Conservation (phyloP, 2,329 filamentous ascomycete species). For the Leptographium wingfieldii region DNA sequence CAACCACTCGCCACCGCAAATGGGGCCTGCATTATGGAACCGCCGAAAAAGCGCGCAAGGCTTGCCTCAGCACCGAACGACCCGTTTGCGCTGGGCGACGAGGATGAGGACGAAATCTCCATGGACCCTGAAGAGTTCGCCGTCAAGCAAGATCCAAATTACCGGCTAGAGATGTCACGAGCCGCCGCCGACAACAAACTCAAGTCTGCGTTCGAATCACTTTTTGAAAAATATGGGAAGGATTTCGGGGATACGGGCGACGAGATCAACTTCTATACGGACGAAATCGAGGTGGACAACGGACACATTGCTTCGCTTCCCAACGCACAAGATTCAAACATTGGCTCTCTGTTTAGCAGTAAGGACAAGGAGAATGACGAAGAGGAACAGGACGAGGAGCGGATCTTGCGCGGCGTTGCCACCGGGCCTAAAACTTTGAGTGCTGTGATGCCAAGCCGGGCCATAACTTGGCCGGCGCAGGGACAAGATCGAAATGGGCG, state of each 20-base stretch:
- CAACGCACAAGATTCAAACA: slow-evolving; percentile 17
- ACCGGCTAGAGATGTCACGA: slow-evolving; percentile 48
- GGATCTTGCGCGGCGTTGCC: slow-evolving; percentile 12
- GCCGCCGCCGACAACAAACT: slow-evolving; percentile 57
- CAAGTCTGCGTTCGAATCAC: slow-evolving; percentile 74
- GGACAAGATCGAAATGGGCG: background rate
- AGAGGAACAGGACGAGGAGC: slow-evolving; percentile 16
- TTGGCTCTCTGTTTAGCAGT: slow-evolving; percentile 2
- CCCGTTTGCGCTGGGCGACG: slow-evolving; percentile 20
- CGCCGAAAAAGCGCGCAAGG: slow-evolving; percentile 9
- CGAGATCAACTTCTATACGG: slow-evolving; percentile 75
- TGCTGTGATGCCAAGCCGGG: background rate
- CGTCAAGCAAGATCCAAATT: slow-evolving; percentile 36
- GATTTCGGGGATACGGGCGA: slow-evolving; percentile 78
- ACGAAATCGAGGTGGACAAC: slow-evolving; percentile 78
- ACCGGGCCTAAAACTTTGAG: background rate
- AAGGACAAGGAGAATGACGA: slow-evolving; percentile 16
- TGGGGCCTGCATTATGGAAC: slow-evolving; percentile 8
- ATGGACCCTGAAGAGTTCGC: slow-evolving; percentile 34
- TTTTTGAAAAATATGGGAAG: slow-evolving; percentile 77
- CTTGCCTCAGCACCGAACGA: slow-evolving; percentile 11
- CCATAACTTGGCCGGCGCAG: background rate
- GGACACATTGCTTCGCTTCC: slow-evolving; percentile 54
- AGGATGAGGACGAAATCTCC: slow-evolving; percentile 35
- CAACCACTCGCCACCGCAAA: background rate